These are phyloP conservation scores for Cucurbita pepo DNA, from an alignment of 306 rosid genomes.

Conservation along the genomic window DNA sequence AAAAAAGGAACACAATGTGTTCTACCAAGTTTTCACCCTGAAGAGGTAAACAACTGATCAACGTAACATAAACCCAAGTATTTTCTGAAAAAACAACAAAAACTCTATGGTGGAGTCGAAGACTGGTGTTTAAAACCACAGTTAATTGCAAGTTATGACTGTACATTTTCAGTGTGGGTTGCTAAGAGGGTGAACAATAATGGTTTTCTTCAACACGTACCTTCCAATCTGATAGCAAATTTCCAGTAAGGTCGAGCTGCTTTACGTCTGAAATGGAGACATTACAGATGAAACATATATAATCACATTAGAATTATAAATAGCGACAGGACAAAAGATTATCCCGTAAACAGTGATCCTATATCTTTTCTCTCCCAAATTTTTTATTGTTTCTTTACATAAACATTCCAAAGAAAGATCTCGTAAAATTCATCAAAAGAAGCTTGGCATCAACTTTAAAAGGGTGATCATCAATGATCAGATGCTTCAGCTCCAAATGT, in stretches of 20 bases:
- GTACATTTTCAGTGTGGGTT: constrained; percentile 6
- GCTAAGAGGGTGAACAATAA: not conserved
- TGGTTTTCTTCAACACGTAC: constrained; percentile 24
- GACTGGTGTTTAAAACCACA: not conserved
- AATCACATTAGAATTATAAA: not conserved
- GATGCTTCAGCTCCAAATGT: not conserved
- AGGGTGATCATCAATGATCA: not conserved
- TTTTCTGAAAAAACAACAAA: not conserved
- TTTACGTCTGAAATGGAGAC: constrained; percentile 39
- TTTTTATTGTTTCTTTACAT: not conserved
- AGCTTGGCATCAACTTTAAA: not conserved
- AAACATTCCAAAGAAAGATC: not conserved
- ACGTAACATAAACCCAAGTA: not conserved
- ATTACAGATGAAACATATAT: not conserved
- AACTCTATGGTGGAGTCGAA: not conserved
- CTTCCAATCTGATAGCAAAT: constrained; percentile 81
- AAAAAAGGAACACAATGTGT: not conserved
- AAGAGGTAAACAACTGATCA: not conserved
- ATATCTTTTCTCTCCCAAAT: not conserved
- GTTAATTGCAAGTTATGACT: not conserved
- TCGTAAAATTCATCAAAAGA: not conserved
- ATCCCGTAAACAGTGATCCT: not conserved
- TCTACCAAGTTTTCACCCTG: not conserved
- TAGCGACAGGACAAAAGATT: not conserved
- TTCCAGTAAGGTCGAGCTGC: constrained; percentile 87